These are phyloP conservation scores for Nematocida displodere DNA, from an alignment of 371 early-diverging fungal genomes.

Conservation along the genomic window DNA sequence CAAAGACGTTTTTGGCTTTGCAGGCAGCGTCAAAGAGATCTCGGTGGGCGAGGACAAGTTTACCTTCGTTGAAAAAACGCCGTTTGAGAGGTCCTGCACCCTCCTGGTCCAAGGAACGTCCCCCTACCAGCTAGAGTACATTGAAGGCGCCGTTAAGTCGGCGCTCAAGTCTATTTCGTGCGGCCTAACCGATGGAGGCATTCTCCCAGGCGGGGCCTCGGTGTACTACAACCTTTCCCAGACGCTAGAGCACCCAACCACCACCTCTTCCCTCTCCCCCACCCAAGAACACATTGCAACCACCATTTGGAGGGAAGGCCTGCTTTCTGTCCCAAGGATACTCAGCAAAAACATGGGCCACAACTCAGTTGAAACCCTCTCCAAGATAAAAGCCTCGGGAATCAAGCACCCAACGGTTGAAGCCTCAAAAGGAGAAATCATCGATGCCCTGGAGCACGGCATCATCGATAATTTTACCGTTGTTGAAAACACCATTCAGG, in stretches of 20 bases:
- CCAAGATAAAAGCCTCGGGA: slow-evolving; percentile 68
- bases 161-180: slow-evolving; percentile 75
- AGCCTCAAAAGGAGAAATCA: slow-evolving; percentile 70
- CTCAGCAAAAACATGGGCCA: slow-evolving; percentile 87
- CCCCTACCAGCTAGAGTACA: slow-evolving; percentile 82
- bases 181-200: slow-evolving; percentile 79
- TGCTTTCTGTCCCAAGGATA: slow-evolving; percentile 86
- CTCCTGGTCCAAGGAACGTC: slow-evolving; percentile 91
- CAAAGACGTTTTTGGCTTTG: slow-evolving; percentile 78
- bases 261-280: no score
- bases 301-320: slow-evolving; percentile 68
- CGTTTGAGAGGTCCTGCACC: slow-evolving; percentile 73
- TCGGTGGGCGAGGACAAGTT: slow-evolving; percentile 94
- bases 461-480: slow-evolving; percentile 88
- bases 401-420: slow-evolving; percentile 8
- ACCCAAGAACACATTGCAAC: slow-evolving; percentile 20
- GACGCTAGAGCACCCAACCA: slow-evolving; percentile 19
- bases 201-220: slow-evolving; percentile 90
- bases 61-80: slow-evolving; percentile 94
- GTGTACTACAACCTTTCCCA: slow-evolving; percentile 73
- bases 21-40: slow-evolving; percentile 87
- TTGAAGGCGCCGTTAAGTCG: slow-evolving; percentile 91
- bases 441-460: slow-evolving; percentile 75
- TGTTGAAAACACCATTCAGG: slow-evolving; percentile 68
- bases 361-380: slow-evolving; percentile 88